Base-by-base conservation (phyloP, 225 moss, liverwort and hornwort species). In the Pseudoscleropodium purum region DNA sequence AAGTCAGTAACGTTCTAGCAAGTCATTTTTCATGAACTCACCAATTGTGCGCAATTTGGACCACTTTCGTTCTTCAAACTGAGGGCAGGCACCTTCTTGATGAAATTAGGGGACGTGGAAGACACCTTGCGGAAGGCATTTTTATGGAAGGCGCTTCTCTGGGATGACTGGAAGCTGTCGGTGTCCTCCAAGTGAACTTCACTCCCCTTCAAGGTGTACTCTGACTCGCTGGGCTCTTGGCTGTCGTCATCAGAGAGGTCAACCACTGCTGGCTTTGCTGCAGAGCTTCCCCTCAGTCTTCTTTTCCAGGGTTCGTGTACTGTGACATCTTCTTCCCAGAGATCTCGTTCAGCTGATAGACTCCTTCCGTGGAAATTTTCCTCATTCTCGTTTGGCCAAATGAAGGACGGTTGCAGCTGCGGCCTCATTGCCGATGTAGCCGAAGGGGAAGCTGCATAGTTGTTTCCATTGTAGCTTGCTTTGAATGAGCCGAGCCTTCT, bases 51-150 rank as follows among this genome's bases (percentile, higher is more conserved):
- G 86, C 88, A 89, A 74, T 72, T 75, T 18, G 78, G 51, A 36
- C 83, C 86, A 64, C 64, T 83, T 37, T 86, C 91, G 13, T 76
- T 64, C 86, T 81, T 91, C 90, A 92, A 75, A 51, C 94, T 94
- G 86, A 83, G 73, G 47, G 92, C 91, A 54, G 93, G 91, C 84
- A 93, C 89, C 75, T 87, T 88, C 80, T 92, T 93, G 85, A 87
- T 92, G 90, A 93, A 93, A 54, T 80, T 92, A 30, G 89, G 92
- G 43, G 90, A 62, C 75, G 57, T 67, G 62, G 90, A 65, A 69
- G 86, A 29, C 79, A 9, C 49, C 26, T 78, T 88, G 41, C 79
- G 81, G 87, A 64, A 76, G 19, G 27, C 37, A 37, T 15, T 66
- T 77, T 73, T 63, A 12, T 36, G 86, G 41, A 62, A 81, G 74